These are phyloP conservation scores for Pichiaceae sp. DNA, from an alignment of 1,139 yeast genomes.

Conservation along the genomic window DNA sequence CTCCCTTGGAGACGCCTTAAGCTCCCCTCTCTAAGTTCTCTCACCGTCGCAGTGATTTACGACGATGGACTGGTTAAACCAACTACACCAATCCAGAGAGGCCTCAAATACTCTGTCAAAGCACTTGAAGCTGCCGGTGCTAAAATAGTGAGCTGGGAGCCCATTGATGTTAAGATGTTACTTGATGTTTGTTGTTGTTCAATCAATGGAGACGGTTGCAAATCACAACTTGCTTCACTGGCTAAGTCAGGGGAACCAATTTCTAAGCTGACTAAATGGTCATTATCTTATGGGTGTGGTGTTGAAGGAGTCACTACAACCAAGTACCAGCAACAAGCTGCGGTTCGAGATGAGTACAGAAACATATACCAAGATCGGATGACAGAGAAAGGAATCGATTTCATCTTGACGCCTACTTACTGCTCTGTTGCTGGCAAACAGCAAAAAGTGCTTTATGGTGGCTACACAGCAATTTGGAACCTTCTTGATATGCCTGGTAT, in stretches of 20 bases:
- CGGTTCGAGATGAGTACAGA: constrained; percentile 41
- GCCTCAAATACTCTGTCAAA: constrained; percentile 36
- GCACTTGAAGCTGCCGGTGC: constrained; percentile 47
- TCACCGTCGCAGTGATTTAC: constrained; percentile 33
- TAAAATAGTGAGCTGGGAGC: constrained; percentile 48
- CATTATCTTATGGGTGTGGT: constrained; percentile 49
- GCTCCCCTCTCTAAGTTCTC: constrained; percentile 31
- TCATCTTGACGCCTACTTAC: constrained; percentile 56
- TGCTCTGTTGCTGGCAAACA: constrained; percentile 64
- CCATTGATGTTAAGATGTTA: constrained; percentile 39
- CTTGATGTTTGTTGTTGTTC: constrained; percentile 36
- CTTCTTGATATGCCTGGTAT: constrained; percentile 52
- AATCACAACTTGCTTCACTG: constrained; percentile 36
- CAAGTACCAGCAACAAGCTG: constrained; percentile 35
- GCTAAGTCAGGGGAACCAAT: constrained; percentile 59
- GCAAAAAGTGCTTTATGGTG: constrained; percentile 63
- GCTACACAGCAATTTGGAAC: constrained; percentile 62
- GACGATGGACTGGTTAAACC: constrained; percentile 42
- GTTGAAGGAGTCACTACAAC: constrained; percentile 29
- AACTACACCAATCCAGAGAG: constrained; percentile 57
- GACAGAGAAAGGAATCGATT: constrained; percentile 48
- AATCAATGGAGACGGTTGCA: constrained; percentile 52
- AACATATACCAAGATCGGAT: constrained; percentile 40
- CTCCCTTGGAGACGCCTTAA: constrained; percentile 54
- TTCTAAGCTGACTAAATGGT: constrained; percentile 42